These are phyloP conservation scores for Colletotrichum liriopes DNA, from an alignment of 2,329 filamentous ascomycete species.

Conservation along the genomic window DNA sequence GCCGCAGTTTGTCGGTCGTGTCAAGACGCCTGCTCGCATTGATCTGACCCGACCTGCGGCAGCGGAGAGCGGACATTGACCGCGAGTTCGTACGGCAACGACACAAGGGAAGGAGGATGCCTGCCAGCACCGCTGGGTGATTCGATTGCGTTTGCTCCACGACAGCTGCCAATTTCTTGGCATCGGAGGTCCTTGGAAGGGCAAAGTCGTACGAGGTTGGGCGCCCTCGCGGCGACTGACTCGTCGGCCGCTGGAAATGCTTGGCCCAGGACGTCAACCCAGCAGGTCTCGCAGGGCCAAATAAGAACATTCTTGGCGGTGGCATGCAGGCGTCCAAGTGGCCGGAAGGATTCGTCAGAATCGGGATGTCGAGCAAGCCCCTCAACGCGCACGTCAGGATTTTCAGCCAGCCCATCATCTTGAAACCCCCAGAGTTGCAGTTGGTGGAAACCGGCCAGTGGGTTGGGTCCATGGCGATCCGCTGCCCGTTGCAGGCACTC, in stretches of 20 bases:
- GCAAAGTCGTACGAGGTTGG: conserved; percentile 36
- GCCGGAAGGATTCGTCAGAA: not conserved
- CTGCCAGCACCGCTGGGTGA: conserved; percentile 1
- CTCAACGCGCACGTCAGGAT: conserved; percentile 3
- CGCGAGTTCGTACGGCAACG: conserved; percentile 5
- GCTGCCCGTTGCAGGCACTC: conserved; percentile 5
- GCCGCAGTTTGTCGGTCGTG: not conserved
- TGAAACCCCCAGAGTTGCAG: conserved; percentile 34
- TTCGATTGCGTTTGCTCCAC: conserved; percentile 25
- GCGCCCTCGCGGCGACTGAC: conserved; percentile 29
- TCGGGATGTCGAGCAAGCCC: not conserved
- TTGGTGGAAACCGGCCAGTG: conserved; percentile 27
- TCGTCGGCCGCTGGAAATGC: conserved; percentile 20
- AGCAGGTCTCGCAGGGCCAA: not conserved
- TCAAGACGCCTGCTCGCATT: not conserved
- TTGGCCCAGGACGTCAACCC: conserved; percentile 19
- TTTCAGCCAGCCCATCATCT: conserved; percentile 24
- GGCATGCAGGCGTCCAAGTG: not conserved
- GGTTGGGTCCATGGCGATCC: conserved; percentile 10
- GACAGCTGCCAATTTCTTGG: conserved; percentile 32
- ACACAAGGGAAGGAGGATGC: not conserved
- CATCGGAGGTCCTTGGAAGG: conserved; percentile 38
- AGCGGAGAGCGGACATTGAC: conserved; percentile 10
- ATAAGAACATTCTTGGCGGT: not conserved
- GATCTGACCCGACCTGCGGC: not conserved